Evolutionary conservation across 1,284 basidiomycete genomes (phyloP).

Genomic region (Rhizoctonia solani): DNA sequence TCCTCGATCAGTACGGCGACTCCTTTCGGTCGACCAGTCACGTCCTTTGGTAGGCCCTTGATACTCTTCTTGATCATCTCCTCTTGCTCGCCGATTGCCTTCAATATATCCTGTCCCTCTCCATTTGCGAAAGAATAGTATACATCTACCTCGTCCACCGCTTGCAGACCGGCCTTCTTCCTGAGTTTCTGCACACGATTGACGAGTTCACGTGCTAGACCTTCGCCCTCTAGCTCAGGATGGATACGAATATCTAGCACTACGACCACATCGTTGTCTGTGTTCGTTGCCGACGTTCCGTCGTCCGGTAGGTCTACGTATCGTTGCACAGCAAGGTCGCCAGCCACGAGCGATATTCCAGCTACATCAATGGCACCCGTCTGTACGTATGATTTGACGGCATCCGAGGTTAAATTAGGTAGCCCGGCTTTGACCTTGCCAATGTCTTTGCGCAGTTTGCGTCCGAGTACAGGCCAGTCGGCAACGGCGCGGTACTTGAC

Average conservation of each 20-base stretch:
- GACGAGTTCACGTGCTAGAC: slow-evolving; percentile 86
- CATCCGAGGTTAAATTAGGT: slow-evolving; percentile 78
- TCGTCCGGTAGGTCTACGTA: slow-evolving; percentile 82
- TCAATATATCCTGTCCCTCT: slow-evolving; percentile 62
- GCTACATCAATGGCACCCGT: slow-evolving; percentile 84
- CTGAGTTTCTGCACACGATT: slow-evolving; percentile 95
- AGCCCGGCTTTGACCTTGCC: slow-evolving; percentile 89
- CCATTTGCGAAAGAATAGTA: slow-evolving; percentile 84
- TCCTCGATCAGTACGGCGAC: slow-evolving; percentile 71
- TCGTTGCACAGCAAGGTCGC: slow-evolving; percentile 89
- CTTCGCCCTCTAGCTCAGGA: slow-evolving; percentile 85
- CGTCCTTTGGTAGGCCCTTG: slow-evolving; percentile 69
- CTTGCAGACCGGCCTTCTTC: slow-evolving; percentile 93
- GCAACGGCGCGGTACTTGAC: slow-evolving; percentile 91
- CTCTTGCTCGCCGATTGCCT: slow-evolving; percentile 66
- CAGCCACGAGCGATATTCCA: slow-evolving; percentile 86
- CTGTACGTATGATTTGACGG: slow-evolving; percentile 77
- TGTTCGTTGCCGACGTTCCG: slow-evolving; percentile 79
- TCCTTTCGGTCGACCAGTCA: slow-evolving; percentile 56
- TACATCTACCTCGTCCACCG: slow-evolving; percentile 92
- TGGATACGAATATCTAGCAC: slow-evolving; percentile 88
- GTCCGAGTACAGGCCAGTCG: slow-evolving; percentile 94
- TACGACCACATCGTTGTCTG: slow-evolving; percentile 94
- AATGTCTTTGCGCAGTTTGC: slow-evolving; percentile 93
- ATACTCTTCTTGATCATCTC: slow-evolving; percentile 80